A percentile compares a stretch with the other conserved stretches of the same genome.
Evolutionary conservation across 2,329 filamentous ascomycete species (phyloP).

Genomic region (Helicocarpus griseus): DNA sequence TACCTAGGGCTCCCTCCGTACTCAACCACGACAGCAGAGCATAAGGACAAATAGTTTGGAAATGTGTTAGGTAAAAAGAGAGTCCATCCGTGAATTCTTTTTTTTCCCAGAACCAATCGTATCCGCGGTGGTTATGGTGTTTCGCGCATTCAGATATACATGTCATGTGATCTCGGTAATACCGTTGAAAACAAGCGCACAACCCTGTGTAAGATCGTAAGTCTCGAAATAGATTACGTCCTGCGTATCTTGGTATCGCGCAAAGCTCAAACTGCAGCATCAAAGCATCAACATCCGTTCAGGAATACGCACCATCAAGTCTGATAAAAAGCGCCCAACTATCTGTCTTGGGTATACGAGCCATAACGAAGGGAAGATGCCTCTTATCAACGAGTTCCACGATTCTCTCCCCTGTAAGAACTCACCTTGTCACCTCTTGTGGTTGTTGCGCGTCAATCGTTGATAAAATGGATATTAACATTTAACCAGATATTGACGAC

Average conservation of each 20-base stretch:
- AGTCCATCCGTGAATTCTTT: too few species aligned
- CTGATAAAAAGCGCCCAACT: not conserved
- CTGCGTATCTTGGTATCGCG: not conserved
- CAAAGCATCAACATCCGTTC: not conserved
- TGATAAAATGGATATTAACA: constrained; percentile 12
- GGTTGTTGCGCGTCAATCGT: constrained; percentile 1
- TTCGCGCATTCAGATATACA: too few species aligned
- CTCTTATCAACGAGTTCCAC: constrained; percentile 59
- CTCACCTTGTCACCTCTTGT: constrained; percentile 5
- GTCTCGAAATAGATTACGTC: not conserved
- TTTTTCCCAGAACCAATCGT: too few species aligned
- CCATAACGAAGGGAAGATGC: constrained; percentile 40
- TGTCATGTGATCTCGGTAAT: too few species aligned
- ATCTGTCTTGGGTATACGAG: not conserved
- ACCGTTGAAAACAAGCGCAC: too few species aligned
- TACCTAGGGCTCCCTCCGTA: too few species aligned
- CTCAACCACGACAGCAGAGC: too few species aligned
- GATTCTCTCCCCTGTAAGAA: constrained; percentile 70
- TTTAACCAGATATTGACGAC: constrained; percentile 63
- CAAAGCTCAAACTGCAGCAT: not conserved
- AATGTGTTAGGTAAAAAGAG: too few species aligned
- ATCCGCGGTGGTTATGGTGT: too few species aligned
- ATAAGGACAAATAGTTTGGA: too few species aligned
- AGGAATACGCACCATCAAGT: not conserved
- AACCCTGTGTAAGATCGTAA: too few species aligned